Percentiles rank a stretch among this genome's conserved stretches.
Evolutionary conservation across 345 rosid species (phyloP).

Genomic region (Salix koriyanagi): DNA sequence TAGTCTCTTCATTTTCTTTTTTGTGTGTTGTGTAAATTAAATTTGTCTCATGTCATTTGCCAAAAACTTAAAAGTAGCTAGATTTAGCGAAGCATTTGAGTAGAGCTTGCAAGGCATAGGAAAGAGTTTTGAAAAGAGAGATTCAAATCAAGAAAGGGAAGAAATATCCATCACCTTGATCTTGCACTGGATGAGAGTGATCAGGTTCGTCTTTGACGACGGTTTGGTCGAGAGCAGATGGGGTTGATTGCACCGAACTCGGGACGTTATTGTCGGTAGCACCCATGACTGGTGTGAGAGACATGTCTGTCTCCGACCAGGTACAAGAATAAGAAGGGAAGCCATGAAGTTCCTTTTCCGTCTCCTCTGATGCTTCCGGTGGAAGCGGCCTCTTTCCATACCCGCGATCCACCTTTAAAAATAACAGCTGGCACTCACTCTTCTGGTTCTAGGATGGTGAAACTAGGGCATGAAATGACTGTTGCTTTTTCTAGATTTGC

Average conservation of each 20-base stretch:
- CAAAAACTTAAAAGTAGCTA: neutral
- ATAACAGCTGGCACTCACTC: neutral
- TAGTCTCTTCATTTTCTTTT: neutral
- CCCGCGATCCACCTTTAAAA: constrained; percentile 42
- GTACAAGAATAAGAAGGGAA: constrained; percentile 30
- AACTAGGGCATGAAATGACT: neutral
- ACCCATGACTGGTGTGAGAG: constrained; percentile 57
- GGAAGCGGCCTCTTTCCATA: constrained; percentile 81
- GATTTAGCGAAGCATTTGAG: too few species aligned
- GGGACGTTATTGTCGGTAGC: constrained; percentile 14
- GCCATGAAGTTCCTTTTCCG: constrained; percentile 16
- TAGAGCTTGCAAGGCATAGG: neutral
- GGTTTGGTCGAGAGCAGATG: neutral
- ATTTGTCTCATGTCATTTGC: neutral
- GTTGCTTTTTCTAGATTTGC: neutral
- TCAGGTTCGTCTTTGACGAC: constrained; percentile 5
- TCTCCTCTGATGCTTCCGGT: constrained; percentile 53
- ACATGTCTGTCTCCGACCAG: constrained; percentile 65
- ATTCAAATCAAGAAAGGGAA: neutral
- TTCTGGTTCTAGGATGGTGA: neutral
- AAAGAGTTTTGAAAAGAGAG: neutral
- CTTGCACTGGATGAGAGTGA: constrained; percentile 7
- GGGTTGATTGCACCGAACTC: constrained; percentile 14
- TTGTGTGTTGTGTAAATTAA: neutral
- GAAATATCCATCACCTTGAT: constrained; percentile 8